Base-by-base conservation (phyloP, 2,329 filamentous ascomycete genomes). In the Fusarium sp. region DNA sequence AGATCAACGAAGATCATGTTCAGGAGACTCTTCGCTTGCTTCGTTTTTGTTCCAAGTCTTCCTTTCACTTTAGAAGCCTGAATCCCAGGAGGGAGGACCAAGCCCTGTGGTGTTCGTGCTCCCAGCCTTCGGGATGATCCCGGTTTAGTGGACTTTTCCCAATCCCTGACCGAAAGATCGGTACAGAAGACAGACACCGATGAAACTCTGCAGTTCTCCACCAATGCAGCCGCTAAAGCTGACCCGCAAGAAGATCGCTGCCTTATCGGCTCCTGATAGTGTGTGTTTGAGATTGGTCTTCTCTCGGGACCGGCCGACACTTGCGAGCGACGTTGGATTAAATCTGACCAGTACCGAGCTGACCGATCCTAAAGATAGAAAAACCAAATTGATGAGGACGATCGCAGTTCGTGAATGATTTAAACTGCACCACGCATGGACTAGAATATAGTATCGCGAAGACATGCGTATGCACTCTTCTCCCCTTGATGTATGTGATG, bases 281-380 rank as follows among this genome's bases (percentile, higher is more conserved):
- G 33, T 59, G 38, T 53, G 46, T 62, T 55, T 37, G 53, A 56
- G 57, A 67, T 70, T 63, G 53, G 62, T 35, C 44, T 48, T 61
- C 60, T 53, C 42, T 69, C 72, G 72, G 72, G 70, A 74, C 56
- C 68, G 72, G 62, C 72, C 70, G 72, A 70, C 67, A 58, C 67
- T 59, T 54, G 63, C 47, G 48, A 66, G 57, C 33, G 64, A 64
- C 38, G 60, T 42, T 68, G 71, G 59, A 68, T 55, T 71, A 59
- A 49, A 54, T 70, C 63, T 56, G 47, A 57, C 57, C 49, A 74
- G 53, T 61, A 57, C 54, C 59, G 69, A 69, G 38, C 44, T 37
- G 46, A 46, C 57, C 41, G 46, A 41, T 49, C 38, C 54, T 61
- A 41, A 48, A 29, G 35, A 33, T 58, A 69, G 33, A 72, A 59